Evolutionary conservation across 345 rosid genomes (phyloP).

Genomic region (Linum lewisii): DNA sequence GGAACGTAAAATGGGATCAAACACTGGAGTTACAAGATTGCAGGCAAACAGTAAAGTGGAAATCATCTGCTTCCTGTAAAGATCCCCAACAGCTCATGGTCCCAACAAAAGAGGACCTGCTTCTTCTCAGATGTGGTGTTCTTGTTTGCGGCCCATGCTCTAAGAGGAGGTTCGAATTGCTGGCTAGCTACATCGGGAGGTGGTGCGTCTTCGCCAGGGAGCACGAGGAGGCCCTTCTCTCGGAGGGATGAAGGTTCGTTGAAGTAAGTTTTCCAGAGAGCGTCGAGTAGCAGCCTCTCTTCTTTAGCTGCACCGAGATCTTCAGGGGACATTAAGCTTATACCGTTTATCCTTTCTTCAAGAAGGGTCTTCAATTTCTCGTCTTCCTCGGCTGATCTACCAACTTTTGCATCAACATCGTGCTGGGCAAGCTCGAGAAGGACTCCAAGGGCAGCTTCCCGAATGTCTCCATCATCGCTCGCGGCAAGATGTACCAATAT

Average conservation of each 20-base stretch:
- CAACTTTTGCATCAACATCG: constrained; percentile 26
- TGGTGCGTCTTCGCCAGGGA: constrained; percentile 64
- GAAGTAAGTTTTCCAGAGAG: constrained; percentile 63
- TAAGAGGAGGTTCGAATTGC: constrained; percentile 71
- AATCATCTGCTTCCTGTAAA: no score
- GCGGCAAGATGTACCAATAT: constrained; percentile 74
- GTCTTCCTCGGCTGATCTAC: constrained; percentile 37
- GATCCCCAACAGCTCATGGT: no score
- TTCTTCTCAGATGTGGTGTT: constrained; percentile 36
- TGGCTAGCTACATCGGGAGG: constrained; percentile 66
- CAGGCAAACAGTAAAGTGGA: no score
- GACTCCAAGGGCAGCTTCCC: constrained; percentile 75
- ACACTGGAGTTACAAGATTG: no score
- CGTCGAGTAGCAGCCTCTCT: constrained; percentile 76
- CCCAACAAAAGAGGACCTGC: constrained; percentile 56
- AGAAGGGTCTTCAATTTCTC: constrained; percentile 60
- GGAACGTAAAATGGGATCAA: no score
- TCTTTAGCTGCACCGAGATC: constrained; percentile 75
- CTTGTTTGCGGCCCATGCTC: constrained; percentile 47
- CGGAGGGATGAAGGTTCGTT: constrained; percentile 59
- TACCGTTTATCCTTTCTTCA: constrained; percentile 50
- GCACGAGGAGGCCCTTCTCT: constrained; percentile 61
- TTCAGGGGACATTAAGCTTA: constrained; percentile 56
- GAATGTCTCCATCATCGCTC: constrained; percentile 57
- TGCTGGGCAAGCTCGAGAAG: constrained; percentile 58